phyloP scores from a whole-genome alignment of 257 asterid species.

The Ilex aquifolium region DNA sequence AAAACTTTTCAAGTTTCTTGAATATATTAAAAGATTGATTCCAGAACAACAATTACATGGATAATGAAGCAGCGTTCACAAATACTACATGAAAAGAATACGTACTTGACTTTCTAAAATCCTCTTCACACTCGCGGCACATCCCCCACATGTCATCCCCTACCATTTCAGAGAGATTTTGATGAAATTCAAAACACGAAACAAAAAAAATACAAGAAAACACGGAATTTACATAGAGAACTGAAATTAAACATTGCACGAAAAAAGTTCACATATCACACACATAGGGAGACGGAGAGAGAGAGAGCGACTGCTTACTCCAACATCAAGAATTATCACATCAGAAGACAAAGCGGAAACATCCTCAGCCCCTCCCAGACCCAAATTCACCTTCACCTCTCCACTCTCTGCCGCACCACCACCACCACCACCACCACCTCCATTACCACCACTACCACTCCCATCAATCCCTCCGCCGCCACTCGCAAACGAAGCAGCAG shows the following conservation, averaged over 20 bases:
- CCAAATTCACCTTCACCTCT: conserved; percentile 43
- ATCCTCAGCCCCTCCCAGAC: conserved; percentile 47
- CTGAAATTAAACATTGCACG: neutral
- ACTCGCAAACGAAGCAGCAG: conserved; percentile 53
- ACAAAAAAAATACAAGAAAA: neutral
- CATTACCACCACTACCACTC: conserved; percentile 30
- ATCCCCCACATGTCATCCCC: conserved; percentile 80
- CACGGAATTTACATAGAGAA: neutral
- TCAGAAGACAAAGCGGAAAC: conserved; percentile 57
- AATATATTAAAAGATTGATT: no score
- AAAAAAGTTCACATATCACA: neutral
- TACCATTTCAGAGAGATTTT: conserved; percentile 19
- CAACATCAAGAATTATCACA: conserved; percentile 86
- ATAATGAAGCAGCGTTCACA: no score
- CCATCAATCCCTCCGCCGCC: conserved; percentile 76
- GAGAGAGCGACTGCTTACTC: conserved; percentile 35
- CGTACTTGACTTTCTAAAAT: conserved; percentile 54
- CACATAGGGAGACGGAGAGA: neutral
- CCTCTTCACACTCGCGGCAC: conserved; percentile 62
- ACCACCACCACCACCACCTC: conserved; percentile 55
- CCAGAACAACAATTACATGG: no score
- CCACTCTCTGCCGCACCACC: conserved; percentile 50
- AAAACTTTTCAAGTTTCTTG: no score
- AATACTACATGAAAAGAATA: neutral
- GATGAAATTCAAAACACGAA: neutral